phyloP scores from a whole-genome alignment of 805 yeast genomes.

The Saccharomycopsis fodiens region DNA sequence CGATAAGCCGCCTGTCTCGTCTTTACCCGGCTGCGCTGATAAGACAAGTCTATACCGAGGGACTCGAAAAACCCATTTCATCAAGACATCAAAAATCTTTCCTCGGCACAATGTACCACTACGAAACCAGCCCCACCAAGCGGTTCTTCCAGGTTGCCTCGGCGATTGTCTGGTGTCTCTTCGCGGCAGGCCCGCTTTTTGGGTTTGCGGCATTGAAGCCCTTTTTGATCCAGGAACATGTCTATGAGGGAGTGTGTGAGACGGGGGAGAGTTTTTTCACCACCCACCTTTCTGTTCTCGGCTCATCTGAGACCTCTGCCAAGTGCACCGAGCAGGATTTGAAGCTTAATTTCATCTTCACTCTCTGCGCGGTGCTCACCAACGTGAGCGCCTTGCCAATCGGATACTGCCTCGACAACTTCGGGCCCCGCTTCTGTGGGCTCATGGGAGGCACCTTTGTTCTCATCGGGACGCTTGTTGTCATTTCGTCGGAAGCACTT shows the following conservation, averaged over 20 bases:
- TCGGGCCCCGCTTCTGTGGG: conserved; percentile 79
- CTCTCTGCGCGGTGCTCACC: conserved; percentile 79
- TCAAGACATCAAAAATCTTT: too few relatives aligned
- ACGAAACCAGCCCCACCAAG: conserved; percentile 8
- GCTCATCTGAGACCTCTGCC: conserved; percentile 4
- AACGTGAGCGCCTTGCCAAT: conserved; percentile 78
- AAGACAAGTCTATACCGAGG: too few relatives aligned
- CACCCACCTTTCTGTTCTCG: neutral
- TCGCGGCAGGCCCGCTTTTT: conserved; percentile 93
- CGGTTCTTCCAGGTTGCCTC: conserved; percentile 50
- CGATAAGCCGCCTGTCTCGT: too few relatives aligned
- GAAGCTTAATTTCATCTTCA: conserved; percentile 73
- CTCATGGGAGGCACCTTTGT: conserved; percentile 60
- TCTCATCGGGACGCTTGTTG: conserved; percentile 43
- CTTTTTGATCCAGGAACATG: conserved; percentile 65
- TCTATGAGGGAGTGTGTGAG: conserved; percentile 56
- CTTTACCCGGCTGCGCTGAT: too few relatives aligned
- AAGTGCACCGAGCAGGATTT: conserved; percentile 73
- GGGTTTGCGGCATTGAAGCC: conserved; percentile 96
- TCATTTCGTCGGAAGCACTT: conserved; percentile 34
- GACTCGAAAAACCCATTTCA: too few relatives aligned
- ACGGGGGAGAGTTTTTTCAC: neutral
- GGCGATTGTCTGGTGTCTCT: conserved; percentile 79
- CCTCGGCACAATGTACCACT: conserved; percentile 12
- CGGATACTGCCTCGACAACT: conserved; percentile 70